These are phyloP conservation scores for Schwanniomyces polymorphus DNA, from an alignment of 805 yeast species.

Conservation along the genomic window DNA sequence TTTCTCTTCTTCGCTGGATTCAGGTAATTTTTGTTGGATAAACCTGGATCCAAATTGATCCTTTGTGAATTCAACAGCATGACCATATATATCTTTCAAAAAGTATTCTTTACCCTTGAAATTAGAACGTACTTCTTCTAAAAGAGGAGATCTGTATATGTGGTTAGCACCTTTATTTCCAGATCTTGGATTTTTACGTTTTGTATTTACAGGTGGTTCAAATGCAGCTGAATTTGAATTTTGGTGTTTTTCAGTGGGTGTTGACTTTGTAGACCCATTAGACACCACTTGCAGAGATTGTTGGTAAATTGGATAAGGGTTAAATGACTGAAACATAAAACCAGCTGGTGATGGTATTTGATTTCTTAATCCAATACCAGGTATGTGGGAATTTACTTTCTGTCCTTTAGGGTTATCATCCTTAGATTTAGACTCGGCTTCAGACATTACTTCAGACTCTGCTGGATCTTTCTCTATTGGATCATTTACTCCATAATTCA, in stretches of 20 bases:
- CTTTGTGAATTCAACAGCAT: constrained; percentile 85
- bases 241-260: constrained; percentile 9
- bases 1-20: constrained; percentile 64
- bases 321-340: constrained; percentile 51
- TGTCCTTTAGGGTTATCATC: neutral
- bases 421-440: neutral
- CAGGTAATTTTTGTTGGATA: constrained; percentile 82
- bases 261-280: constrained; percentile 2
- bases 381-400: constrained; percentile 7
- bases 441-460: constrained; percentile 3
- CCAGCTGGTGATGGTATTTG: constrained; percentile 31
- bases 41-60: constrained; percentile 98
- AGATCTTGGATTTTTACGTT: constrained; percentile 12
- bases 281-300: constrained; percentile 19
- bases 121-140: constrained; percentile 82
- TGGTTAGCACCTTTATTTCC: constrained; percentile 37
- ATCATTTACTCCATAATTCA: constrained; percentile 17
- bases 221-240: constrained; percentile 11
- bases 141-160: constrained; percentile 71
- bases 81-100: constrained; percentile 77
- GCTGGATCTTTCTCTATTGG: constrained; percentile 3
- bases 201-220: constrained; percentile 3
- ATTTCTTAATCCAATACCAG: constrained; percentile 38
- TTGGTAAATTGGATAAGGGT: constrained; percentile 44
- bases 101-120: constrained; percentile 56